These are phyloP conservation scores for Suhomyces kilbournensis DNA, from an alignment of 805 yeast species.

Conservation along the genomic window DNA sequence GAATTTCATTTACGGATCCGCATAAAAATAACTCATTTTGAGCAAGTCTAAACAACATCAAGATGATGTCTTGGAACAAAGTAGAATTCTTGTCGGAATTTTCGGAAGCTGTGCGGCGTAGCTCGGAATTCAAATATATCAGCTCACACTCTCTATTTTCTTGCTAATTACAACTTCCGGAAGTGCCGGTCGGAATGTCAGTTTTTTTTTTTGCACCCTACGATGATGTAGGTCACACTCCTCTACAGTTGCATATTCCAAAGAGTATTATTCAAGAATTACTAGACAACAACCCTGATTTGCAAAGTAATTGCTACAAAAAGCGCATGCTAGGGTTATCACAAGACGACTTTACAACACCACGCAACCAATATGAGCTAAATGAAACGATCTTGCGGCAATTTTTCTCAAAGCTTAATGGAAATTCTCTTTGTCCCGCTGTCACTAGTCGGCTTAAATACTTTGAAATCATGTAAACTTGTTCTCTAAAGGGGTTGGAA, in stretches of 20 bases:
- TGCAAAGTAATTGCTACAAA: slow-evolving; percentile 5
- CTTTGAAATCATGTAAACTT: slow-evolving; percentile 13
- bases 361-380: slow-evolving; percentile 14
- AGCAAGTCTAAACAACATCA: background rate
- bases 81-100: background rate
- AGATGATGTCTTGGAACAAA: background rate
- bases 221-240: background rate
- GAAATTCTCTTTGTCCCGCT: slow-evolving; percentile 17
- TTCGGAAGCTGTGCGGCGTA: background rate
- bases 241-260: background rate
- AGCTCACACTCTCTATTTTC: background rate
- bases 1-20: background rate
- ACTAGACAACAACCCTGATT: slow-evolving; percentile 4
- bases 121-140: background rate
- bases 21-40: background rate
- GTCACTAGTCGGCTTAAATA: slow-evolving; percentile 18
- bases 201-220: background rate
- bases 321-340: slow-evolving; percentile 1
- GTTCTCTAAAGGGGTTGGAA: slow-evolving; percentile 8
- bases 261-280: background rate
- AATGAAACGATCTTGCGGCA: slow-evolving; percentile 13
- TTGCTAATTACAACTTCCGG: background rate
- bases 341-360: slow-evolving; percentile 11
- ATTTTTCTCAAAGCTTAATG: slow-evolving; percentile 10
- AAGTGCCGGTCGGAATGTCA: background rate